phyloP scores from a whole-genome alignment of 1,284 basidiomycete species.

The Cystobasidium sp. region DNA sequence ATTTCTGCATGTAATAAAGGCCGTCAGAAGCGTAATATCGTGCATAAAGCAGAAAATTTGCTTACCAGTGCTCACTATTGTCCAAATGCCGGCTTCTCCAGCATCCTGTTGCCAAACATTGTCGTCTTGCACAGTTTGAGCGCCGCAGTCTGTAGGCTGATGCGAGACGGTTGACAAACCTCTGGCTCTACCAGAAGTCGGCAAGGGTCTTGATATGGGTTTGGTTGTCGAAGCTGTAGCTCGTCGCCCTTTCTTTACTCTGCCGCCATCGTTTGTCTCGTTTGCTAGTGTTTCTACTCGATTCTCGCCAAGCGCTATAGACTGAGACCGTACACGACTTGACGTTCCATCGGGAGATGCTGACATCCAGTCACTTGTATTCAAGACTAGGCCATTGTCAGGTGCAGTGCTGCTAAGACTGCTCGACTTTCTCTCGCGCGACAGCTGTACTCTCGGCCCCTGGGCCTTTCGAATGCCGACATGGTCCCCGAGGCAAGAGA shows the following conservation, averaged over 20 bases:
- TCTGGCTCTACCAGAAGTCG: background rate
- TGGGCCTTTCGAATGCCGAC: slow-evolving; percentile 62
- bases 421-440: background rate
- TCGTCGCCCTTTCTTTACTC: slow-evolving; percentile 14
- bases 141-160: background rate
- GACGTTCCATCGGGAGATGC: background rate
- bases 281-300: background rate
- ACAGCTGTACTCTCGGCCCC: background rate
- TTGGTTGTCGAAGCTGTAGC: slow-evolving; percentile 1
- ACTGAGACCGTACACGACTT: slow-evolving; percentile 1
- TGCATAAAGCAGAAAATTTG: slow-evolving; percentile 44
- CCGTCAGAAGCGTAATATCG: slow-evolving; percentile 35
- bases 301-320: slow-evolving; percentile 4
- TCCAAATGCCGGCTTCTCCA: slow-evolving; percentile 84
- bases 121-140: background rate
- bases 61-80: slow-evolving; percentile 83
- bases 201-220: slow-evolving; percentile 20
- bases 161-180: slow-evolving; percentile 11
- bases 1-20: slow-evolving; percentile 52
- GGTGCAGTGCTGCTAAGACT: background rate
- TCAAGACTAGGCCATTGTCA: background rate
- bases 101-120: slow-evolving; percentile 34
- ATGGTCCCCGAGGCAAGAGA: slow-evolving; percentile 84
- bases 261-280: slow-evolving; percentile 40
- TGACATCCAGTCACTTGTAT: slow-evolving; percentile 1